Base-by-base conservation (phyloP, 805 yeast species). In the Metschnikowia kunwiensis region DNA sequence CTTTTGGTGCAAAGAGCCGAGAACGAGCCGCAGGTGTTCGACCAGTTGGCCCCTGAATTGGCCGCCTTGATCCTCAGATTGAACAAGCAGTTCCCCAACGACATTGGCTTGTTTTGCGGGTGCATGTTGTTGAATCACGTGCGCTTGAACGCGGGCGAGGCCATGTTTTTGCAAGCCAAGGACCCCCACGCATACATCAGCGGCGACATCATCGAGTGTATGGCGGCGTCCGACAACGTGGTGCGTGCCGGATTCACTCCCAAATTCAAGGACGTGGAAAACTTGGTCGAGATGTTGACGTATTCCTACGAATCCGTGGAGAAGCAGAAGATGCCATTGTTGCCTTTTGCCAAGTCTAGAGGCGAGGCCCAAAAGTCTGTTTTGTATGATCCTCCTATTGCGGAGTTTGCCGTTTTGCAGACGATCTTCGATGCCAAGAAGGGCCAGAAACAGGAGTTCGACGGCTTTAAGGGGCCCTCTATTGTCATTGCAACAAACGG, bases 181-280 rank as follows among this genome's bases (percentile, higher is more conserved):
- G 97, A 89, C 63, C 97, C 97, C 17, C 99, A 93, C 63, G 98
- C 98, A 22, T 93, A 93, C 65, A 91, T 93, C 44, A 75, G 82
- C 37, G 99, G 99, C 49, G 97, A 93, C 62, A 93, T 93, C 50
- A 89, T 93, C 56, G 99, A 93, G 70, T 93, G 98, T 71, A 93
- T 93, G 99, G 98, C 98, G 27, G 97, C 98, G 7, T 82, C 94
- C 26, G 99, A 93, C 62, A 93, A 93, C 55, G 99, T 93, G 40
- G 97, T 93, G 32, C 79, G 99, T 62, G 95, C 97, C 4, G 99
- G 98, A 10, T 93, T 93, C 72, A 93, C 99, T n/a, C 98, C 99
- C 44, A 93, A 93, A 63, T 93, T 91, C 71, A 93, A 91, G 67
- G 99, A 93, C 62, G 97, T 93, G 43, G 65, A 80, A 41, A 87